Base-by-base conservation (phyloP, 2,329 filamentous ascomycete genomes). In the Stemphylium vesicarium region DNA sequence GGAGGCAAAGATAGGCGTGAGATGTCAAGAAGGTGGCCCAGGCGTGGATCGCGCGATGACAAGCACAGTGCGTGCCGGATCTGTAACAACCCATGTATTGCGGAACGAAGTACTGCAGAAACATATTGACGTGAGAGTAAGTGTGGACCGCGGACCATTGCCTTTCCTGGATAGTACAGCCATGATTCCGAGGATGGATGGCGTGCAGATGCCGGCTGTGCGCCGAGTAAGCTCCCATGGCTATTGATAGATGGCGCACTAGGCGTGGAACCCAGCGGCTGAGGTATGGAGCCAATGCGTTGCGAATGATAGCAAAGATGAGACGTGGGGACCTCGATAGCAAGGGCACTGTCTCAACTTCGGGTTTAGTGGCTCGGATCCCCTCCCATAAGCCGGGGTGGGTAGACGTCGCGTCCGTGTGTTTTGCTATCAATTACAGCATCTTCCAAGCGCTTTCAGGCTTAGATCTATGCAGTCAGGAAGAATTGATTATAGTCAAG, bases 31-130 rank as follows among this genome's bases (percentile, higher is more conserved):
- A 45, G 59, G 62, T 63, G 61, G 68, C 45, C 66, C 62, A 61
- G 59, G 69, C 70, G 65, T 66, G 62, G 63, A 71, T 67, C 71
- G 72, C 68, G 60, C 68, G 64, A 73, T 73, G 69, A 68, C 65
- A 69, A 68, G 69, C 70, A 62, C 64, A 60, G 55, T 69, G 66
- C 64, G 66, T 71, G 66, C 69, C 71, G 73, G 71, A 70, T 73
- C 68, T 70, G 70, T 71, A 64, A 66, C 69, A 69, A 72, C 67
- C 65, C 69, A 69, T 72, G 65, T 69, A 70, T 67, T 70, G 66
- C 74, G 70, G 72, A 71, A 70, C 71, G 66, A 73, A 68, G 71
- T 74, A 73, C 70, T 74, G 67, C 68, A 73, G 67, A 65, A 72
- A 65, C 69, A 70, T 70, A 68, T 76, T 75, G 73, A 75, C 73